These are phyloP conservation scores for Lactifluus rugatus DNA, from an alignment of 768 basidiomycete genomes.

Conservation along the genomic window DNA sequence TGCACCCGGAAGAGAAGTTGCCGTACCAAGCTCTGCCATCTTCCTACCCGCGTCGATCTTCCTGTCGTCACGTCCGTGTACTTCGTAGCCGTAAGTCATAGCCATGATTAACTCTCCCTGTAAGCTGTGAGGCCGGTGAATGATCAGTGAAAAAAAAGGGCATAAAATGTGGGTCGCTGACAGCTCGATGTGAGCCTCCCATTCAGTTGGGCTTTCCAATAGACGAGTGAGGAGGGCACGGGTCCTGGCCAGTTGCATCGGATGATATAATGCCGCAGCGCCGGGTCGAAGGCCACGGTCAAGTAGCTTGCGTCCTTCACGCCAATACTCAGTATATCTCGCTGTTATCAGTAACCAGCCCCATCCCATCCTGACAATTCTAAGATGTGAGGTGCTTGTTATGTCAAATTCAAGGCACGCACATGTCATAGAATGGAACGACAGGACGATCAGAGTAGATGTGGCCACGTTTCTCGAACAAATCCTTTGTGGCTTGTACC, in stretches of 20 bases:
- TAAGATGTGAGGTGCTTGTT: neutral
- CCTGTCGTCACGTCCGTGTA: neutral
- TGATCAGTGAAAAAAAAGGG: too few relatives aligned
- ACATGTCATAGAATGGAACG: neutral
- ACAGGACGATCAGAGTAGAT: conserved; percentile 22
- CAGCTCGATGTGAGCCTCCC: neutral
- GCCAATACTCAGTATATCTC: neutral
- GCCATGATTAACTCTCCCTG: neutral
- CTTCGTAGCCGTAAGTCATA: conserved; percentile 6
- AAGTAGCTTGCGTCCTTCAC: neutral
- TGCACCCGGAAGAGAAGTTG: neutral
- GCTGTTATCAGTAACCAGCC: neutral
- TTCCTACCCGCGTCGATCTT: neutral
- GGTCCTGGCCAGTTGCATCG: neutral
- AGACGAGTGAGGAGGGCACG: too few relatives aligned
- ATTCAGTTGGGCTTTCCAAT: neutral
- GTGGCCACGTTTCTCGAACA: conserved; percentile 45
- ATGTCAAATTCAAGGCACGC: neutral
- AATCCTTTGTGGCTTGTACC: conserved; percentile 33
- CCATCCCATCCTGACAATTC: neutral
- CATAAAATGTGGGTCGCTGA: neutral
- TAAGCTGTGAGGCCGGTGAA: neutral
- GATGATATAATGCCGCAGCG: neutral
- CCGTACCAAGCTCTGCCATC: neutral
- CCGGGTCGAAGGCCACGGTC: conserved; percentile 9